These are phyloP conservation scores for Monilinia fructigena DNA, from an alignment of 2,329 filamentous ascomycete genomes.

Conservation along the genomic window DNA sequence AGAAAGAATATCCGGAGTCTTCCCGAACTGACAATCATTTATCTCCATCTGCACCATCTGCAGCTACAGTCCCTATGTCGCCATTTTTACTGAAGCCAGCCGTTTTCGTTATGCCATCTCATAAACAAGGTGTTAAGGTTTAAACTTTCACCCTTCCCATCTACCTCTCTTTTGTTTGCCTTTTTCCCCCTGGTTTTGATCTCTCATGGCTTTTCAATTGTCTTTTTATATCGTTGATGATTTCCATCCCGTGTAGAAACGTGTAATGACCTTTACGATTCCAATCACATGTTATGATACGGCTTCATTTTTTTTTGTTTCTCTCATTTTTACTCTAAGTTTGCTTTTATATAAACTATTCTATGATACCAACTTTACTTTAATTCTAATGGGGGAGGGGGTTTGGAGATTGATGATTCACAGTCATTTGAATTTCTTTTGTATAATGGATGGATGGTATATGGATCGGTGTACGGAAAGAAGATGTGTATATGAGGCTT, in stretches of 20 bases:
- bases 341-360: slow-evolving; percentile 3
- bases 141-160: neutral
- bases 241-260: slow-evolving; percentile 4
- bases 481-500: neutral
- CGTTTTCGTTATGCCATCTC: slow-evolving; percentile 19
- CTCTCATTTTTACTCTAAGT: neutral
- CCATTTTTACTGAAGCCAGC: slow-evolving; percentile 15
- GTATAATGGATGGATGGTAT: neutral
- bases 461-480: neutral
- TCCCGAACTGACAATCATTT: neutral
- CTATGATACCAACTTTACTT: slow-evolving; percentile 16
- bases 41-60: neutral
- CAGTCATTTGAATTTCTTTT: slow-evolving; percentile 1
- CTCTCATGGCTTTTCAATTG: neutral
- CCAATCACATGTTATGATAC: neutral
- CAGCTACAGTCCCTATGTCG: neutral
- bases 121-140: slow-evolving; percentile 14
- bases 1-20: neutral
- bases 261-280: slow-evolving; percentile 12
- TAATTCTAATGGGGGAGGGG: neutral
- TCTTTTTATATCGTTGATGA: neutral
- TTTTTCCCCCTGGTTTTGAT: neutral
- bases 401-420: neutral
- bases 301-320: neutral
- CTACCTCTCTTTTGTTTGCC: neutral